Evolutionary conservation across 208 protist genomes (phyloP).

Genomic region (Crithidia sp.): DNA sequence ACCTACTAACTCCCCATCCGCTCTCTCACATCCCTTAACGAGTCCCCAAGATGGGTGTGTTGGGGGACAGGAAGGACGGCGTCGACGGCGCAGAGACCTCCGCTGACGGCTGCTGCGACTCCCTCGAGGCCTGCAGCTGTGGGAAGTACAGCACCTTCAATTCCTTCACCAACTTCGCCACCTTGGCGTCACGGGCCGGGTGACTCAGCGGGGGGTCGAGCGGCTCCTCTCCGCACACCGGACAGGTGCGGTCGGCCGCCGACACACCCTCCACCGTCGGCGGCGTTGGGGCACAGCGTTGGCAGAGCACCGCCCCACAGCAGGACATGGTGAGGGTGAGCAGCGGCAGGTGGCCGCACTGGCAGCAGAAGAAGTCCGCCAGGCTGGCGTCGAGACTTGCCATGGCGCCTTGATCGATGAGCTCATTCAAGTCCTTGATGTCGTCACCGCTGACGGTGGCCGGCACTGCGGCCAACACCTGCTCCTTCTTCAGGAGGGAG

Average conservation of each 20-base stretch:
- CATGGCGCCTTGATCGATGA: conserved; percentile 53
- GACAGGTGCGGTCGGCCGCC: conserved; percentile 46
- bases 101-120: conserved; percentile 19
- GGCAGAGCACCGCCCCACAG: conserved; percentile 77
- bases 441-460: conserved; percentile 40
- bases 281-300: conserved; percentile 59
- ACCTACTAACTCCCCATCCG: background rate
- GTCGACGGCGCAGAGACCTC: conserved; percentile 21
- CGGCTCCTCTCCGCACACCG: conserved; percentile 72
- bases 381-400: conserved; percentile 36
- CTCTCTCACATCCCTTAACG: background rate
- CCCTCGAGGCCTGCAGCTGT: conserved; percentile 40
- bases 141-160: conserved; percentile 76
- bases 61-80: conserved; percentile 21
- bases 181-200: conserved; percentile 45
- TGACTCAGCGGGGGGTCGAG: conserved; percentile 60
- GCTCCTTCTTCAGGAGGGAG: conserved; percentile 43
- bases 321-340: conserved; percentile 80
- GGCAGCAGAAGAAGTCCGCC: conserved; percentile 52
- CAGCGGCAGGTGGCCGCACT: conserved; percentile 59
- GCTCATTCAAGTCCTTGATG: conserved; percentile 68
- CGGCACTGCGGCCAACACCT: conserved; percentile 55
- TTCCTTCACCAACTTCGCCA: conserved; percentile 70
- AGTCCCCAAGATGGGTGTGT: conserved; percentile 34
- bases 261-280: conserved; percentile 43